Conservation (phyloP, 805 yeast species). For the Yamadazyma takamatsuzukensis region DNA sequence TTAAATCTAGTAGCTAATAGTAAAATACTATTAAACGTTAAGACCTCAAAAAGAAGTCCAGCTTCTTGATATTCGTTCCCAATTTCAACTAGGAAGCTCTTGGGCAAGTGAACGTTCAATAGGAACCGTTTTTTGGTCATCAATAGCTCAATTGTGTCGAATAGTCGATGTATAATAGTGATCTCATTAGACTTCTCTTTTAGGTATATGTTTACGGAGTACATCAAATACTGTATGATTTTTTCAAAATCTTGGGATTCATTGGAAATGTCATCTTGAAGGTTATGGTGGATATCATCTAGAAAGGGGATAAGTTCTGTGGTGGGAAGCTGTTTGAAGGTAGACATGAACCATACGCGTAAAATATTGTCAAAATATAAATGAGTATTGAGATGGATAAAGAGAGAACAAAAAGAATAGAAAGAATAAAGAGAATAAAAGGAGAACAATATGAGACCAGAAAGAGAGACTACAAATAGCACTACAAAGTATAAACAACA, state of each 20-base stretch:
- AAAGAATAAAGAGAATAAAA: neutral
- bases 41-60: conserved; percentile 3
- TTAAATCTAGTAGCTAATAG: no score
- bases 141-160: conserved; percentile 32
- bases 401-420: no score
- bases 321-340: conserved; percentile 17
- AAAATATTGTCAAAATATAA: no score
- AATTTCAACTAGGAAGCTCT: conserved; percentile 1
- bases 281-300: conserved; percentile 29
- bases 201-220: conserved; percentile 4
- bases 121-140: conserved; percentile 26
- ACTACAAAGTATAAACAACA: neutral
- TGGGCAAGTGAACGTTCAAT: conserved; percentile 14
- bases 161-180: conserved; percentile 18
- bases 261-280: conserved; percentile 18
- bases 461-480: neutral
- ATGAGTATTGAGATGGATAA: no score
- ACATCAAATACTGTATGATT: conserved; percentile 27
- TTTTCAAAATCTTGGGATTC: conserved; percentile 34
- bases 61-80: no score
- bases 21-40: conserved; percentile 2
- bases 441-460: neutral
- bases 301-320: conserved; percentile 30
- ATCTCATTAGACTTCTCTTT: conserved; percentile 5
- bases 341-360: conserved; percentile 2